Percentiles rank a stretch among this genome's conserved stretches.
Evolutionary conservation across 2,329 filamentous ascomycete species (phyloP).

Genomic region (Zymoseptoria crescenta): DNA sequence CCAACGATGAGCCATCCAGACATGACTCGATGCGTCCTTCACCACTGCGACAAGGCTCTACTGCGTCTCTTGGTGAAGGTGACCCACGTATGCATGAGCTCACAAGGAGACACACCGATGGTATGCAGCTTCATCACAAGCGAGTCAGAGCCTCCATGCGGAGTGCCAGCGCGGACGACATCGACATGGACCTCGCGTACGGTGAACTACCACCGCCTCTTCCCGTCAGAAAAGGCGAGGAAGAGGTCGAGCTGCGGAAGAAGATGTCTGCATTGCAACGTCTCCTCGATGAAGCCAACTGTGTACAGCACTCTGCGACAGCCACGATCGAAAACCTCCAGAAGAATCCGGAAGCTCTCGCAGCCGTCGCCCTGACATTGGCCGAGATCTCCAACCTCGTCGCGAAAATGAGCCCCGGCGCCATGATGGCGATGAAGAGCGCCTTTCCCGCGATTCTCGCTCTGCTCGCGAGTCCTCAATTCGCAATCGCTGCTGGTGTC

Average conservation of each 20-base stretch:
- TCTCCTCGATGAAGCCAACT: slow-evolving; percentile 79
- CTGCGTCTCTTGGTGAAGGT: slow-evolving; percentile 13
- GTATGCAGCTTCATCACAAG: slow-evolving; percentile 12
- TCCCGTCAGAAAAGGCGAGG: slow-evolving; percentile 38
- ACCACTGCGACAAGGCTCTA: slow-evolving; percentile 23
- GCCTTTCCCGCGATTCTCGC: slow-evolving; percentile 80
- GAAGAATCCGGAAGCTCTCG: slow-evolving; percentile 81
- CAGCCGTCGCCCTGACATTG: slow-evolving; percentile 84
- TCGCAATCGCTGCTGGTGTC: slow-evolving; percentile 84
- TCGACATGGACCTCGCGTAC: slow-evolving; percentile 91
- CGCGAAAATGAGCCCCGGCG: slow-evolving; percentile 74
- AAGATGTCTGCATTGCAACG: slow-evolving; percentile 69
- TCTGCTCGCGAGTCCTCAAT: slow-evolving; percentile 81
- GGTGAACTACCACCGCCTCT: slow-evolving; percentile 65
- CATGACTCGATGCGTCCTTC: slow-evolving; percentile 19
- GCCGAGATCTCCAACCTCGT: slow-evolving; percentile 81
- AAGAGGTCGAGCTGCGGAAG: slow-evolving; percentile 53
- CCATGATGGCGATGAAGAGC: slow-evolving; percentile 66
- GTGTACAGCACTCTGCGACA: slow-evolving; percentile 74
- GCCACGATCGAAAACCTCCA: slow-evolving; percentile 74
- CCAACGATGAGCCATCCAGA: slow-evolving; percentile 29
- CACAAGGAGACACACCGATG: slow-evolving; percentile 37
- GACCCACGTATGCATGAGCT: slow-evolving; percentile 33
- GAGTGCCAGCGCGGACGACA: slow-evolving; percentile 40
- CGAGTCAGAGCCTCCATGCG: slow-evolving; percentile 20